A percentile compares a stretch with the other conserved stretches of the same genome.
These are phyloP conservation scores for Rhizopogon rudus DNA, from an alignment of 768 basidiomycete genomes.

Conservation along the genomic window DNA sequence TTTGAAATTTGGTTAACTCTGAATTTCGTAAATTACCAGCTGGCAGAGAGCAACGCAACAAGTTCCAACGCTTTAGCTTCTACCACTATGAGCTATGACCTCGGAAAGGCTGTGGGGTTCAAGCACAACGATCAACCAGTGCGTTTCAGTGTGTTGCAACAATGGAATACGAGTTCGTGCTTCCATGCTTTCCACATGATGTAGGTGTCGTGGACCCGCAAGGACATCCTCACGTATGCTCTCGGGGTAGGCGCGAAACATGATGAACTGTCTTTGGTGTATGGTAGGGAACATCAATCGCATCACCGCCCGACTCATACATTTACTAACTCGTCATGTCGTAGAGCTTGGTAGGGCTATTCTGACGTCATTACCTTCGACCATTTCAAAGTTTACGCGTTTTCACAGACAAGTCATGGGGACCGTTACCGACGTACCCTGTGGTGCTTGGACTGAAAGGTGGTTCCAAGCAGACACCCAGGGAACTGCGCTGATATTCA, in stretches of 20 bases:
- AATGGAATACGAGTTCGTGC: neutral
- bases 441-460: slow-evolving; percentile 75
- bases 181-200: neutral
- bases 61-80: neutral
- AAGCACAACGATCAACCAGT: slow-evolving; percentile 51
- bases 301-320: neutral
- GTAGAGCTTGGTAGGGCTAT: slow-evolving; percentile 46
- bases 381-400: neutral
- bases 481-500: neutral
- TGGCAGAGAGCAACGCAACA: too few relatives aligned
- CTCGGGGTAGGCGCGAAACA: slow-evolving; percentile 78
- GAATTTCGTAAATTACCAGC: too few relatives aligned
- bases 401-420: slow-evolving; percentile 57
- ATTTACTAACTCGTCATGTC: neutral
- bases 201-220: slow-evolving; percentile 81
- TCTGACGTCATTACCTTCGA: neutral
- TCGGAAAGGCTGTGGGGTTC: slow-evolving; percentile 63
- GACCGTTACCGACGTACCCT: slow-evolving; percentile 82
- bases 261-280: slow-evolving; percentile 64
- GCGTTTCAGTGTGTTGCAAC: slow-evolving; percentile 12
- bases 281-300: slow-evolving; percentile 42
- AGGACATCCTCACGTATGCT: slow-evolving; percentile 77
- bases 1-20: too few relatives aligned
- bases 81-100: slow-evolving; percentile 47
- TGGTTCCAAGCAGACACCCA: slow-evolving; percentile 10